Percentiles rank a stretch among this genome's conserved stretches.
Conservation (phyloP, 73 alveolate species). For the Blepharisma japonicum region DNA sequence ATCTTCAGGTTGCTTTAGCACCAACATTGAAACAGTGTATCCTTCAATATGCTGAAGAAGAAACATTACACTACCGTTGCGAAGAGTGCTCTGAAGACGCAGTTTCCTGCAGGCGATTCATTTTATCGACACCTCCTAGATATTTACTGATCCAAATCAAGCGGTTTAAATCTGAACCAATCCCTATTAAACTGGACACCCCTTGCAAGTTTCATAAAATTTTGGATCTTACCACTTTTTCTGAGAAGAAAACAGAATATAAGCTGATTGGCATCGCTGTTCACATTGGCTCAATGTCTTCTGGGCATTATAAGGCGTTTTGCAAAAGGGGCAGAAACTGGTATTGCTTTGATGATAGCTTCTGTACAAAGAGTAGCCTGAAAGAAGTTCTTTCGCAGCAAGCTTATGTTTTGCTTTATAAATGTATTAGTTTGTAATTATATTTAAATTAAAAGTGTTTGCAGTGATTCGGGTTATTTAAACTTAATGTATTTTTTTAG, state of each 20-base stretch:
- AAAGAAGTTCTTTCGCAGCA: no score
- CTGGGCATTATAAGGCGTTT: conserved; percentile 13
- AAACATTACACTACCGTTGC: background rate
- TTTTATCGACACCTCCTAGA: background rate
- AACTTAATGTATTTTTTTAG: no score
- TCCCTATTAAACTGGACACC: background rate
- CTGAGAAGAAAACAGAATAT: background rate
- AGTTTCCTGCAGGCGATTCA: background rate
- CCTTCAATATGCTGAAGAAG: background rate
- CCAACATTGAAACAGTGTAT: background rate
- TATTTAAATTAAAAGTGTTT: no score
- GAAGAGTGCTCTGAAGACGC: background rate
- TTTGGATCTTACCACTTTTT: background rate
- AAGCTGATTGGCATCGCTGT: conserved; percentile 6
- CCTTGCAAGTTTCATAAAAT: background rate
- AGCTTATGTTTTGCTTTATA: no score
- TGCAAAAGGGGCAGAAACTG: conserved; percentile 6
- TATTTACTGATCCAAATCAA: background rate
- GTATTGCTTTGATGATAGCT: background rate
- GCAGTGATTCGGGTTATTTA: no score
- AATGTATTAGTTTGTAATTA: no score
- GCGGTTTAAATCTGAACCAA: background rate
- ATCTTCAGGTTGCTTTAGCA: background rate
- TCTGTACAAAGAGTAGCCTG: background rate
- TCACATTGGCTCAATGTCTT: background rate